A percentile compares a stretch with the other conserved stretches of the same genome.
These are phyloP conservation scores for Aspergillus baeticus DNA, from an alignment of 495 filamentous ascomycete species.

Conservation along the genomic window DNA sequence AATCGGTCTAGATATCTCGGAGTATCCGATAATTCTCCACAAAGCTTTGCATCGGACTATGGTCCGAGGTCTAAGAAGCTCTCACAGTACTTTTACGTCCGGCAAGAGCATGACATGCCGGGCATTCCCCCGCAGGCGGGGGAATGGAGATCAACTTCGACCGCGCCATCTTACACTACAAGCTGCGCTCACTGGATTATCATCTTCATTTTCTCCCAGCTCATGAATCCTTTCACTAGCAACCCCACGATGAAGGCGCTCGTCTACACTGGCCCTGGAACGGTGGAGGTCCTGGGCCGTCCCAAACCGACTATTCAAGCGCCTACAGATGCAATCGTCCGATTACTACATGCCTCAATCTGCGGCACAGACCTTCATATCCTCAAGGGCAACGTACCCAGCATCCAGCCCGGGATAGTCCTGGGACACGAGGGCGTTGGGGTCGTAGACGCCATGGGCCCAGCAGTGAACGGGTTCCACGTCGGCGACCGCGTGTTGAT, in stretches of 20 bases:
- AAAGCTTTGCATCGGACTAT: no score
- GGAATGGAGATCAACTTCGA: no score
- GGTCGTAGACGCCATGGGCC: constrained; percentile 65
- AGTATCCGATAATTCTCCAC: no score
- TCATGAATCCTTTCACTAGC: no score
- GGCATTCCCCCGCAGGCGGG: no score
- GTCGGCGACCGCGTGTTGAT: constrained; percentile 41
- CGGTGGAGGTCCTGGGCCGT: constrained; percentile 39
- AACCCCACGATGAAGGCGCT: constrained; percentile 4
- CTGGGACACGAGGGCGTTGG: constrained; percentile 83
- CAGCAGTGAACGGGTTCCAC: constrained; percentile 48
- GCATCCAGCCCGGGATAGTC: constrained; percentile 72
- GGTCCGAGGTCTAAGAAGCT: no score
- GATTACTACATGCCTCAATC: constrained; percentile 73
- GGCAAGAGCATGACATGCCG: no score
- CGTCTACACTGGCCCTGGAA: constrained; percentile 11
- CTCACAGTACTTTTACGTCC: no score
- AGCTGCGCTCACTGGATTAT: no score
- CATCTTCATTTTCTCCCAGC: no score
- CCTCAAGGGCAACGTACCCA: constrained; percentile 63
- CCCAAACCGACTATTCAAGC: constrained; percentile 65
- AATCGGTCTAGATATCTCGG: no score
- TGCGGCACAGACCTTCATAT: constrained; percentile 81
- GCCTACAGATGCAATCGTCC: constrained; percentile 72
- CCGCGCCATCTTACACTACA: no score